Percentiles rank a stretch among this genome's conserved stretches.
Conservation (phyloP, 2,329 filamentous ascomycete genomes). For the Falciphora oryzae region DNA sequence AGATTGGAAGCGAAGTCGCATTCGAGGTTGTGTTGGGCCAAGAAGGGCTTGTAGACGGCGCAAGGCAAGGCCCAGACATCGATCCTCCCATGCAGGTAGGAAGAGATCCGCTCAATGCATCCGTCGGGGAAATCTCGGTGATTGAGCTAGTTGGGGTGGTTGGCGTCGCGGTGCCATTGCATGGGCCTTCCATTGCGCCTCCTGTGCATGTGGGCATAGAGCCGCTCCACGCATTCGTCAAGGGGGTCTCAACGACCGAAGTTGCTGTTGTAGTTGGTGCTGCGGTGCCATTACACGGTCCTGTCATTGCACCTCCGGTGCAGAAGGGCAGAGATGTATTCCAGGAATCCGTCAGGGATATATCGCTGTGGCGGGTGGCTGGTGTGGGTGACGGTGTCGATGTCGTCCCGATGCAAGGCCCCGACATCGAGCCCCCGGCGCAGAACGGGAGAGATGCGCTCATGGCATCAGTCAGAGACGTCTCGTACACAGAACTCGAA, state of each 20-base stretch:
- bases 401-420: slow-evolving; percentile 5
- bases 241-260: no score
- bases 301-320: slow-evolving; percentile 2
- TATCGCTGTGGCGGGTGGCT: not conserved
- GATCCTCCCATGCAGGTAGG: slow-evolving; percentile 1
- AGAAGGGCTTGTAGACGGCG: not conserved
- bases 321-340: not conserved
- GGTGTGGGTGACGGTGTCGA: not conserved
- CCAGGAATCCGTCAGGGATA: no score
- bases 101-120: not conserved
- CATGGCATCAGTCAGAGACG: not conserved
- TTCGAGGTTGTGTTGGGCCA: slow-evolving; percentile 4
- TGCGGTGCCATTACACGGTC: not conserved
- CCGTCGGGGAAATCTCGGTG: no score
- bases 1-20: not conserved
- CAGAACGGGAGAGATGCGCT: not conserved
- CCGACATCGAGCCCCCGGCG: not conserved
- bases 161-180: not conserved
- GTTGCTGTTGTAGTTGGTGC: not conserved
- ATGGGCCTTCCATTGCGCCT: not conserved
- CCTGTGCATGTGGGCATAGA: not conserved
- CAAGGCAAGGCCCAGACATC: not conserved
- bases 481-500: not conserved
- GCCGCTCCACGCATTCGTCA: not conserved
- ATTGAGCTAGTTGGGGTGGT: not conserved